These are phyloP conservation scores for Akanthomyces dipterigenus DNA, from an alignment of 2,329 filamentous ascomycete species.

Conservation along the genomic window DNA sequence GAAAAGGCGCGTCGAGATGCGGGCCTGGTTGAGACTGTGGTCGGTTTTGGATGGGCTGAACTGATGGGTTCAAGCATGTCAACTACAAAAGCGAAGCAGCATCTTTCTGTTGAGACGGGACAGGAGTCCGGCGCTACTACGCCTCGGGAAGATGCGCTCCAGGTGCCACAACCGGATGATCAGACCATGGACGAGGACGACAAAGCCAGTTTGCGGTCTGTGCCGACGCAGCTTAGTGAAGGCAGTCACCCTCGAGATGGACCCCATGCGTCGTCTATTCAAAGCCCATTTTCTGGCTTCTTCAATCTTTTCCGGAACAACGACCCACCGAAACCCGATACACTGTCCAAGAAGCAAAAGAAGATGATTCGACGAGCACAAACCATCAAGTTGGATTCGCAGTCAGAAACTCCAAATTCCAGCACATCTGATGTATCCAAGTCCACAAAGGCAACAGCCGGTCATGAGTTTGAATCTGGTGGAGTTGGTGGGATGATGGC, in stretches of 20 bases:
- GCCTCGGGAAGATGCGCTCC: constrained; percentile 35
- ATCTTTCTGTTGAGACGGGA: constrained; percentile 28
- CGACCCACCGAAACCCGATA: constrained; percentile 42
- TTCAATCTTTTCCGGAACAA: constrained; percentile 67
- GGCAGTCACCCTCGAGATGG: constrained; percentile 9
- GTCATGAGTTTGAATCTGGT: constrained; percentile 40
- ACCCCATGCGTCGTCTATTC: constrained; percentile 28
- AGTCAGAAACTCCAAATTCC: constrained; percentile 12
- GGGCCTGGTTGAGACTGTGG: constrained; percentile 84
- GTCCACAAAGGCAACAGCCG: constrained; percentile 39
- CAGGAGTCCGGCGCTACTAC: constrained; percentile 29
- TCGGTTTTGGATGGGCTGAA: constrained; percentile 92
- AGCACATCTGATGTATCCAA: constrained; percentile 16
- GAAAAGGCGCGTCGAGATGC: constrained; percentile 92
- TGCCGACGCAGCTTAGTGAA: constrained; percentile 25
- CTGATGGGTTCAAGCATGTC: constrained; percentile 64
- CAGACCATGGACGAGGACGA: constrained; percentile 64
- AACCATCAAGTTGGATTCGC: constrained; percentile 50
- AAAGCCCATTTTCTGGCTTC: constrained; percentile 53
- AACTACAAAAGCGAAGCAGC: constrained; percentile 37
- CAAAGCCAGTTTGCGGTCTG: constrained; percentile 46
- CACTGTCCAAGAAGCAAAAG: constrained; percentile 51
- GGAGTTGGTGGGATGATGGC: constrained; percentile 48
- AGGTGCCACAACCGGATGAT: constrained; percentile 65
- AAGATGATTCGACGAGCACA: constrained; percentile 74